These are phyloP conservation scores for Aspergillus puulaauensis DNA, from an alignment of 2,329 filamentous ascomycete species.

Conservation along the genomic window DNA sequence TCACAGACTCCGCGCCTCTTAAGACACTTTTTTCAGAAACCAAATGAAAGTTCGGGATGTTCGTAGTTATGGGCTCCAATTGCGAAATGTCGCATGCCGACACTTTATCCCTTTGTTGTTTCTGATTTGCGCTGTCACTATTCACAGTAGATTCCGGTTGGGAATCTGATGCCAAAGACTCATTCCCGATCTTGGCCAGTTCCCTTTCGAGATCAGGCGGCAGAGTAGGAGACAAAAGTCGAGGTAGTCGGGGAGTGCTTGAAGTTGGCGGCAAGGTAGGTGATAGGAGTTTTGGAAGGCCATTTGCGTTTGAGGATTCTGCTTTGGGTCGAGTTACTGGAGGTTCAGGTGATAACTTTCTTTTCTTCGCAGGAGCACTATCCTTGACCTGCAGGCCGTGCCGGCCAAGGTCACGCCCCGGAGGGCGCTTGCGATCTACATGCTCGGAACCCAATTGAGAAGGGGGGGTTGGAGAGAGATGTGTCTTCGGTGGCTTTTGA, in stretches of 20 bases:
- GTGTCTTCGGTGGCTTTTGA: slow-evolving; percentile 13
- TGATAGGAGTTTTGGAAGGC: slow-evolving; percentile 39
- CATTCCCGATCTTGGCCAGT: slow-evolving; percentile 45
- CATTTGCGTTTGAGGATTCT: slow-evolving; percentile 23
- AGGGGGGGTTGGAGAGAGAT: slow-evolving; percentile 13
- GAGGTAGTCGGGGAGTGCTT: slow-evolving; percentile 44
- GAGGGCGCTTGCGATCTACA: slow-evolving; percentile 28
- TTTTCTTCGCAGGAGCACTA: slow-evolving; percentile 38
- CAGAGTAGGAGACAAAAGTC: slow-evolving; percentile 58
- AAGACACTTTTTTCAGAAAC: slow-evolving; percentile 13
- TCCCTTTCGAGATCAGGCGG: slow-evolving; percentile 57
- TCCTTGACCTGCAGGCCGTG: slow-evolving; percentile 18
- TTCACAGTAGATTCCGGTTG: slow-evolving; percentile 18
- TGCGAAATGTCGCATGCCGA: slow-evolving; percentile 16
- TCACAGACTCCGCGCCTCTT: slow-evolving; percentile 7
- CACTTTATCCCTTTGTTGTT: slow-evolving; percentile 16
- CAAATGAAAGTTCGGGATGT: slow-evolving; percentile 12
- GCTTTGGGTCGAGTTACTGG: slow-evolving; percentile 27
- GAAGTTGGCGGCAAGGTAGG: slow-evolving; percentile 46
- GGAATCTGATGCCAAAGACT: slow-evolving; percentile 23
- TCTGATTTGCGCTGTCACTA: slow-evolving; percentile 21
- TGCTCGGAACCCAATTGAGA: slow-evolving; percentile 16
- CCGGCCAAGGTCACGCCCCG: slow-evolving; percentile 22
- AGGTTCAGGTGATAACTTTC: slow-evolving; percentile 39
- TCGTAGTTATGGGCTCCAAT: slow-evolving; percentile 17